Base-by-base conservation (phyloP, 2,329 filamentous ascomycete genomes). In the Fusarium sp. region DNA sequence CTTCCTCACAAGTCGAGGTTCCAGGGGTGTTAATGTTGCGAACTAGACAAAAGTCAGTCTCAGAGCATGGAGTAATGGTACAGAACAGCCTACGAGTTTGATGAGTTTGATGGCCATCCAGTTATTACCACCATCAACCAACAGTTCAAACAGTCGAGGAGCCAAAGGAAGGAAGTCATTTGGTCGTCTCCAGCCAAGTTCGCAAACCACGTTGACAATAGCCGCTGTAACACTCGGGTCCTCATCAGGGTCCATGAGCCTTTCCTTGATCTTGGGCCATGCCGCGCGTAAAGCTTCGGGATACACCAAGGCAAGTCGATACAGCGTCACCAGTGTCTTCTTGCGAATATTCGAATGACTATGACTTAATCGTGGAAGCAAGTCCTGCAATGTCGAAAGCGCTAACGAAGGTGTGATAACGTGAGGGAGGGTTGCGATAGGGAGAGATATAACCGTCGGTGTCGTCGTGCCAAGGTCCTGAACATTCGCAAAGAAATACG, bases 51-150 rank as follows among this genome's bases (percentile, higher is more conserved):
- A 33, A n/a, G 34, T 71, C n/a, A 62, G 54, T 45, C 21, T 38
- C 19, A 14, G 22, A 38, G 19, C 1, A 26, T 3, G 10, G 14
- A 22, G 6, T 3, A 24, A 8, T 4, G 8, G 10, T 11, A 9
- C 13, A 15, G 24, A 39, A 34, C 19, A n/a, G 54, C 76, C n/a
- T 43, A 95, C 93, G 67, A 99, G 87, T 81, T 99, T 99, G 79
- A 99, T 98, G 67, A 99, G 89, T 79, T 99, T 99, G 78, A 99
- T 99, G 62, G 94, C 94, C 95, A 99, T 98, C 96, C 96, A 99
- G 80, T 99, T 99, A 80, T 99, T 98, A 38, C 92, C 92, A 57
- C 94, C 91, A 64, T 97, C 92, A 14, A 98, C 94, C 26, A 99
- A 84, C 19, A 99, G 85, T 76, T 98, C 94, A 75, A 98, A 99